Evolutionary conservation across 1,284 basidiomycete species (phyloP), one percentile per base, ranked within the genome.

Genomic region (Ganoderma multipileum): DNA sequence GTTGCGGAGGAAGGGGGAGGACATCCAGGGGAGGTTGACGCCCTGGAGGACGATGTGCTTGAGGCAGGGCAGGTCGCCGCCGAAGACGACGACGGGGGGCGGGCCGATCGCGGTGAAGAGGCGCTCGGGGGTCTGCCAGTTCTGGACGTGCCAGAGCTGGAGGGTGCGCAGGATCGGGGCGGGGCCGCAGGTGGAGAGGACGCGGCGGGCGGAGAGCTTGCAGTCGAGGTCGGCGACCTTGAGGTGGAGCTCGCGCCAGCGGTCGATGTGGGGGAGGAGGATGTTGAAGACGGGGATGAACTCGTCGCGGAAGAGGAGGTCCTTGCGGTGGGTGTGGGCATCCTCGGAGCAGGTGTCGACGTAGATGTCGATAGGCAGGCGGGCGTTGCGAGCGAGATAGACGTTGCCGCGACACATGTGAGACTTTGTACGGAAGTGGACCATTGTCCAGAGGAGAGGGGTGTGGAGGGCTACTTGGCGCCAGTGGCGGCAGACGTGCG

Each of bases 131-230:
- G 80, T 84, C 42, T 79, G 75, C 76, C 84, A 90, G 72, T 88
- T 82, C 73, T 89, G 85, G 72, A 89, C 88, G 76, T 89, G 89
- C 78, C 89, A 90, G 12, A 90, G 81, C 77, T 89, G 87, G 54
- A 89, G 82, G 6, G 85, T 86, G 76, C 87, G 83, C 64, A 90
- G 84, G 60, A 77, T 76, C 39, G 84, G 85, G 0, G 86, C 87
- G 47, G 84, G 79, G 7, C 84, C 85, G 72, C 86, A 87, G 14
- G 77, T 80, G 68, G 81, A 81, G 39, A 89, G 80, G 71, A 82
- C 80, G n/a, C 81, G 76, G 57, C 87, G 83, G 1, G 88, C 88
- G 58, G 79, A 78, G 52, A 78, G 77, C 77, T 89, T 89, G 78
- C 87, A 88, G 28, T 80, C 79, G 70, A 86, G 84, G 74, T 87